Evolutionary conservation across 2,329 filamentous ascomycete species (phyloP).

Genomic region (Xylariomycetidae sp.): DNA sequence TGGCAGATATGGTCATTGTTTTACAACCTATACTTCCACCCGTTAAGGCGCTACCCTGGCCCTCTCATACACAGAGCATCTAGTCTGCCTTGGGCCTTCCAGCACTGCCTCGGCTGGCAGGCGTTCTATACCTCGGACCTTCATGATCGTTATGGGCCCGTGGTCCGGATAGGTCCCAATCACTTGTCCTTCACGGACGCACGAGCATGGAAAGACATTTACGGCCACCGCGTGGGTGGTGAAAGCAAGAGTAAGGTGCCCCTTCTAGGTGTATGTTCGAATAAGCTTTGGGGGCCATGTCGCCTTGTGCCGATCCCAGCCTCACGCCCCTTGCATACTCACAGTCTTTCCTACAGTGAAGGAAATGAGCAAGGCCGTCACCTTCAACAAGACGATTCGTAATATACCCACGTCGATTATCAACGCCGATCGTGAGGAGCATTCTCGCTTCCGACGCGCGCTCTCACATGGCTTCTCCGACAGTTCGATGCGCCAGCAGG

Average conservation of each 20-base stretch:
- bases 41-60: conserved; percentile 21
- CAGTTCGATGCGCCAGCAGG: conserved; percentile 22
- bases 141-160: conserved; percentile 16
- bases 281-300: too few relatives aligned
- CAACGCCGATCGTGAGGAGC: conserved; percentile 22
- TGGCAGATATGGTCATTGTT: conserved; percentile 15
- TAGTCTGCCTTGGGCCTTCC: conserved; percentile 17
- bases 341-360: too few relatives aligned
- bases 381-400: conserved; percentile 13
- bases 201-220: conserved; percentile 28
- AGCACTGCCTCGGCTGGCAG: conserved; percentile 15
- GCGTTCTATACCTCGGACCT: conserved; percentile 18
- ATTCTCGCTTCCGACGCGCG: conserved; percentile 21
- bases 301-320: too few relatives aligned
- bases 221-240: conserved; percentile 23
- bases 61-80: conserved; percentile 17
- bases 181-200: conserved; percentile 26
- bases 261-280: too few relatives aligned
- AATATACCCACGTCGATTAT: conserved; percentile 22
- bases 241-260: conserved; percentile 10
- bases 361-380: conserved; percentile 18
- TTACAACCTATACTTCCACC: conserved; percentile 25
- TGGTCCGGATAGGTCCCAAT: conserved; percentile 17
- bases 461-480: conserved; percentile 27
- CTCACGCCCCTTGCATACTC: too few relatives aligned